Conservation (phyloP, 441 rosid species). For the Pelargonium australe region DNA sequence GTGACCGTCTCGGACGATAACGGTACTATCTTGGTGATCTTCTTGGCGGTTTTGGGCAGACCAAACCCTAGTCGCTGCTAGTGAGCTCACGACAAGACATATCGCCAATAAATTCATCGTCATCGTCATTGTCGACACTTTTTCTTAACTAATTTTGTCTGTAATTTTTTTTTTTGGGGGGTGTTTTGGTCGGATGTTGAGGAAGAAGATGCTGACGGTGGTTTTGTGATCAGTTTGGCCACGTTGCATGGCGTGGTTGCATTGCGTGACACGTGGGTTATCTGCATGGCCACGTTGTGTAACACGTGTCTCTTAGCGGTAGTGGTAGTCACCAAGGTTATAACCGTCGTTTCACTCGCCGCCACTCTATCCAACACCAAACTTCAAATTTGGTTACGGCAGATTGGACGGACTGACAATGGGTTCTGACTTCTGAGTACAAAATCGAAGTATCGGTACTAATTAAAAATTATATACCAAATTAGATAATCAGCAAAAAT, state of each 20-base stretch:
- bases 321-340: no score
- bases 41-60: not conserved
- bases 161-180: not conserved
- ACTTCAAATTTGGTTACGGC: no score
- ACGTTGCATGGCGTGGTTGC: not conserved
- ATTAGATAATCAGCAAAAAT: no score
- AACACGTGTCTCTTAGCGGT: not conserved
- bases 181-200: no score
- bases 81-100: not conserved
- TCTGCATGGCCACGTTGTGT: not conserved
- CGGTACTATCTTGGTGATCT: constrained; percentile 6
- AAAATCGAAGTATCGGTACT: no score
- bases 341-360: no score
- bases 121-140: not conserved
- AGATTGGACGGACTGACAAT: no score
- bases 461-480: no score
- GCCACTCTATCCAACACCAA: no score
- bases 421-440: no score
- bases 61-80: not conserved
- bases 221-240: not conserved
- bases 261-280: not conserved
- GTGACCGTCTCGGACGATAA: constrained; percentile 22
- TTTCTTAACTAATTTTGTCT: not conserved
- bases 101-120: not conserved
- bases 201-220: no score